Evolutionary conservation across 2,329 filamentous ascomycete species (phyloP).

Genomic region (Bertia moriformis): DNA sequence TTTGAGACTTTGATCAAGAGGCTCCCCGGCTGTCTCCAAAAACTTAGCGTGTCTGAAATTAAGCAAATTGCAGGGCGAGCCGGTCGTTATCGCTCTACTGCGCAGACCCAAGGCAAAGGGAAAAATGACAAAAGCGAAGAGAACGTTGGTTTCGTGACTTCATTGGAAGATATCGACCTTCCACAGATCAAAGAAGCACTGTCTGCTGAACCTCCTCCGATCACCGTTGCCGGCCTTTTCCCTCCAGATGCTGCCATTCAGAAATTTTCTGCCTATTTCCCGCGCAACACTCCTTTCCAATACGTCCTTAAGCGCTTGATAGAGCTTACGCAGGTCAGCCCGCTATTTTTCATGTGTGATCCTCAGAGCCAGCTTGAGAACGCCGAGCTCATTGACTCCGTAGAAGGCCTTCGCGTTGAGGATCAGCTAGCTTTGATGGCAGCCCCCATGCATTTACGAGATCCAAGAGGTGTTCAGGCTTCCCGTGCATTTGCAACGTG

Average conservation of each 20-base stretch:
- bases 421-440: conserved; percentile 67
- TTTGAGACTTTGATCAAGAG: conserved; percentile 69
- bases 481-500: conserved; percentile 52
- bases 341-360: conserved; percentile 57
- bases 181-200: conserved; percentile 48
- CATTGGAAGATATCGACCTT: conserved; percentile 60
- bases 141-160: conserved; percentile 59
- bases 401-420: conserved; percentile 45
- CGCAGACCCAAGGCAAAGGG: conserved; percentile 25
- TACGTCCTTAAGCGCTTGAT: conserved; percentile 67
- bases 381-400: conserved; percentile 61
- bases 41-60: conserved; percentile 60
- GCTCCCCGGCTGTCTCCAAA: conserved; percentile 39
- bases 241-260: conserved; percentile 60
- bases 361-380: conserved; percentile 48
- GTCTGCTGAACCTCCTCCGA: conserved; percentile 42
- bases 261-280: conserved; percentile 69
- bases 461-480: conserved; percentile 28
- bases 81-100: conserved; percentile 67
- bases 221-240: conserved; percentile 58
- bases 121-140: conserved; percentile 8
- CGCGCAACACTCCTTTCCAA: conserved; percentile 64
- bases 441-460: conserved; percentile 47
- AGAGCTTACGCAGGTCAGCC: conserved; percentile 48
- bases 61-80: conserved; percentile 93